Conservation (phyloP, 2,329 filamentous ascomycete species). For the Pseudogymnoascus destructans region DNA sequence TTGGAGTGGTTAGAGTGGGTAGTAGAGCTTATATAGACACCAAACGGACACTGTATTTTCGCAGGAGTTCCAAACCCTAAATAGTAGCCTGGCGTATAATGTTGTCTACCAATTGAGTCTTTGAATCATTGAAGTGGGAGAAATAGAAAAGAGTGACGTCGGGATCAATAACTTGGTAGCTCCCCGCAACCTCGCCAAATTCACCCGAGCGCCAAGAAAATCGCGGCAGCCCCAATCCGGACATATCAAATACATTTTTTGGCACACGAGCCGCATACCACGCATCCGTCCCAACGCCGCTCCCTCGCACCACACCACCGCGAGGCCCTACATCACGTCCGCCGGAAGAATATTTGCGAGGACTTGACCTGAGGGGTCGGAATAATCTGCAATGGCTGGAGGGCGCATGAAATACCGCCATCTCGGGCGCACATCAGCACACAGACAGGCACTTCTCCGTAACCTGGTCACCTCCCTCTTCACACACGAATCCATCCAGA, state of each 20-base stretch:
- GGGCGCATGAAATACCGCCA: constrained; percentile 80
- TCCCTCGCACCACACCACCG: not conserved
- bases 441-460: constrained; percentile 82
- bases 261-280: constrained; percentile 4
- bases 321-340: not conserved
- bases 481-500: constrained; percentile 83
- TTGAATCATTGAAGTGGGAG: not conserved
- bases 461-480: constrained; percentile 94
- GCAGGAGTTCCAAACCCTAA: not conserved
- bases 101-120: not conserved
- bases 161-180: not conserved
- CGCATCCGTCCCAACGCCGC: constrained; percentile 3
- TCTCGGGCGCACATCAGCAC: constrained; percentile 71
- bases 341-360: not conserved
- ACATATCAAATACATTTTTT: constrained; percentile 8
- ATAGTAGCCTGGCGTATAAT: not conserved
- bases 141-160: constrained; percentile 3
- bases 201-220: constrained; percentile 12
- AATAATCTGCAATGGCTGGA: constrained; percentile 55
- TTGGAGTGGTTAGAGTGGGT: not conserved
- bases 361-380: not conserved
- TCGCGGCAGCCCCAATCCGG: constrained; percentile 11
- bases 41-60: not conserved
- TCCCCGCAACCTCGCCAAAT: constrained; percentile 15
- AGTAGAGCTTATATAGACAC: not conserved